Evolutionary conservation across 768 basidiomycete species (phyloP).

Genomic region (Xanthoconium purpureum): DNA sequence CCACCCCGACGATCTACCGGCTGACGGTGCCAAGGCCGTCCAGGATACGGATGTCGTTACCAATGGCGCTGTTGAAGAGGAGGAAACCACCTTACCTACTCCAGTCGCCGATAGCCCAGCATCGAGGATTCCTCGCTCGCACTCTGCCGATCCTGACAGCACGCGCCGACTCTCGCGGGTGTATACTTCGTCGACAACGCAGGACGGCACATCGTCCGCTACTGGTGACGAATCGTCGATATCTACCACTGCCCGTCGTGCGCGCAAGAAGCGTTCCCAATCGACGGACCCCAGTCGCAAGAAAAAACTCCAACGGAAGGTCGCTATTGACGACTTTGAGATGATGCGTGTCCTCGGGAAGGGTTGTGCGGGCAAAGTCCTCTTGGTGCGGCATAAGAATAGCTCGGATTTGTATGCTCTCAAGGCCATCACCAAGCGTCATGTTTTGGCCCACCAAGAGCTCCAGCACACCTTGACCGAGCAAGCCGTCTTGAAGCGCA

Average conservation of each 20-base stretch:
- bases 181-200: slow-evolving; percentile 51
- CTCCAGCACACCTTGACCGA: slow-evolving; percentile 95
- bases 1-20: slow-evolving; percentile 10
- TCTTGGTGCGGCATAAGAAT: slow-evolving; percentile 81
- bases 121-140: slow-evolving; percentile 66
- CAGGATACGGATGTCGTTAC: slow-evolving; percentile 19
- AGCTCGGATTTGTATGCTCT: slow-evolving; percentile 79
- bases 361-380: slow-evolving; percentile 95
- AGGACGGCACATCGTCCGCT: slow-evolving; percentile 53
- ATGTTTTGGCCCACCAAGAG: slow-evolving; percentile 95
- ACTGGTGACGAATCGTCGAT: slow-evolving; percentile 72
- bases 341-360: slow-evolving; percentile 96
- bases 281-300: slow-evolving; percentile 49
- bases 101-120: slow-evolving; percentile 37
- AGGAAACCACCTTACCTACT: slow-evolving; percentile 34
- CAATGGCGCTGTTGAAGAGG: slow-evolving; percentile 26
- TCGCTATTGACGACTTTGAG: slow-evolving; percentile 89
- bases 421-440: slow-evolving; percentile 97
- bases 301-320: slow-evolving; percentile 61
- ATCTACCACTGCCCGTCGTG: slow-evolving; percentile 49
- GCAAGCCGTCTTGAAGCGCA: slow-evolving; percentile 90
- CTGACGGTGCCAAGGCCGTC: slow-evolving; percentile 4
- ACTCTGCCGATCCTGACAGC: slow-evolving; percentile 76
- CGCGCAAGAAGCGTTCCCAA: slow-evolving; percentile 54
- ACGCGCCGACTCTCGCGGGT: slow-evolving; percentile 55